Evolutionary conservation across 192 early-diverging fungal genomes (phyloP).

Genomic region (Allomyces javanicus): DNA sequence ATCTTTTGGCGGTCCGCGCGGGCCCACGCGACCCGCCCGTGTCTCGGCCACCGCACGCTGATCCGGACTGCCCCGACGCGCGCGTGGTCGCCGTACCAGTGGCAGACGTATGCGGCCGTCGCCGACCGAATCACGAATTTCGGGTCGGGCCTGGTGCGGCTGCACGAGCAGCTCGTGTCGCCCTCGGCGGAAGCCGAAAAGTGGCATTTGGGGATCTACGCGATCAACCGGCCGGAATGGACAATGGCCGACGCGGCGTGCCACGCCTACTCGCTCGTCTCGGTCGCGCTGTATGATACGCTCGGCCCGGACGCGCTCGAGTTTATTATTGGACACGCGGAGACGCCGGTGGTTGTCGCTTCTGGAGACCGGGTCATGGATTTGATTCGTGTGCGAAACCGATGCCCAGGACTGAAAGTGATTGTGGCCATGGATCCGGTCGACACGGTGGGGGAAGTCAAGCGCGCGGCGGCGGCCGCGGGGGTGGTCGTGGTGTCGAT

Average conservation of each 20-base stretch:
- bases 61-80: conserved; percentile 28
- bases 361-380: conserved; percentile 1
- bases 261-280: conserved; percentile 36
- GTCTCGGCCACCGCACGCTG: conserved; percentile 42
- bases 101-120: conserved; percentile 47
- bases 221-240: conserved; percentile 61
- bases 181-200: not conserved
- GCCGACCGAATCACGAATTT: conserved; percentile 37
- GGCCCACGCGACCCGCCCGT: conserved; percentile 16
- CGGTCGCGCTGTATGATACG: conserved; percentile 79
- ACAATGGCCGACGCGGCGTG: conserved; percentile 44
- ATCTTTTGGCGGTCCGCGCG: not conserved
- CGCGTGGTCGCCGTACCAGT: conserved; percentile 23
- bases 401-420: conserved; percentile 45
- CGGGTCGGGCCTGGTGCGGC: conserved; percentile 45
- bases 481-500: conserved; percentile 39
- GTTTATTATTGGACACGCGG: conserved; percentile 71
- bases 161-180: not conserved
- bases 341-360: conserved; percentile 44
- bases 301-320: conserved; percentile 64
- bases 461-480: conserved; percentile 41
- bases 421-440: conserved; percentile 55
- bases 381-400: conserved; percentile 22
- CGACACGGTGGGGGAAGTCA: conserved; percentile 14
- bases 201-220: conserved; percentile 45